phyloP scores from a whole-genome alignment of 2,329 filamentous ascomycete species.

The Blastomyces emzantsi region DNA sequence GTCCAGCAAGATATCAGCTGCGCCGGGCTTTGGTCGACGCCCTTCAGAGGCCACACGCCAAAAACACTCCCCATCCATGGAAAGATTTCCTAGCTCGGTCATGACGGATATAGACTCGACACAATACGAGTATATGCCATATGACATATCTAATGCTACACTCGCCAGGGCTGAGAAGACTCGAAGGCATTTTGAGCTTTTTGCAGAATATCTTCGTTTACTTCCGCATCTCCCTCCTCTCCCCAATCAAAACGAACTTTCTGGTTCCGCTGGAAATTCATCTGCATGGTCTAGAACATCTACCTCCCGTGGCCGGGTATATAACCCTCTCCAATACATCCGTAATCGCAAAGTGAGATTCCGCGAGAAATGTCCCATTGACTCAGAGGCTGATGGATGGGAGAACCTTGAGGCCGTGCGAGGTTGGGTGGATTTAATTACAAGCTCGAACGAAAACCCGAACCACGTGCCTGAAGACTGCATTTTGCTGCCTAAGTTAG shows the following conservation, averaged over 20 bases:
- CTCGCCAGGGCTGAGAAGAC: conserved; percentile 75
- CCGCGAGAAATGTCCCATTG: conserved; percentile 63
- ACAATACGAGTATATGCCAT: conserved; percentile 28
- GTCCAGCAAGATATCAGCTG: neutral
- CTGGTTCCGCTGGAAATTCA: conserved; percentile 27
- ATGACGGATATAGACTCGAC: conserved; percentile 18
- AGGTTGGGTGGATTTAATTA: conserved; percentile 66
- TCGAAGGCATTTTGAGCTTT: conserved; percentile 74
- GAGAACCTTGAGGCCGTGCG: conserved; percentile 61
- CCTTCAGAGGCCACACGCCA: neutral
- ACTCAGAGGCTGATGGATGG: conserved; percentile 69
- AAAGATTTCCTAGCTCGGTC: neutral
- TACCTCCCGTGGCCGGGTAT: conserved; percentile 55
- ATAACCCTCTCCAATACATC: conserved; percentile 89
- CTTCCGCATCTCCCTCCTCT: conserved; percentile 72
- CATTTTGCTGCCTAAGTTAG: conserved; percentile 38
- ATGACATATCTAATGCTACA: conserved; percentile 65
- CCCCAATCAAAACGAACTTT: conserved; percentile 17
- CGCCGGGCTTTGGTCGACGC: neutral
- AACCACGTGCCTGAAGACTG: conserved; percentile 39
- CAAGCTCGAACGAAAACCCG: conserved; percentile 40
- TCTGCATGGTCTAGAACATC: conserved; percentile 17
- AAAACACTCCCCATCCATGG: neutral
- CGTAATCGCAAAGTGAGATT: conserved; percentile 80
- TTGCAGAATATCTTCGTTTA: conserved; percentile 71